Conservation (phyloP, 306 rosid species). For the Arachis stenosperma region DNA sequence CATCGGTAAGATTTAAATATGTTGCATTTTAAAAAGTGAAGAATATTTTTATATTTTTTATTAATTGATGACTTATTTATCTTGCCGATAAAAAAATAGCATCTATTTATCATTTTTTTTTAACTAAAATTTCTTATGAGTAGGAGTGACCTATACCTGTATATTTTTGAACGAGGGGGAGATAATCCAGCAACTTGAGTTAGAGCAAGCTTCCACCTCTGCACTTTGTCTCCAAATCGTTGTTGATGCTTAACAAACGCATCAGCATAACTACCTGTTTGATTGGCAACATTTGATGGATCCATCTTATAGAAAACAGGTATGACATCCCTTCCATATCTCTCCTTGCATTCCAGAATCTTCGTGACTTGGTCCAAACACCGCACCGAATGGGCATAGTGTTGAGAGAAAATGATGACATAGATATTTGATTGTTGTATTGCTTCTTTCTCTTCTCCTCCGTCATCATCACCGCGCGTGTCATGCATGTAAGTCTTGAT, state of each 20-base stretch:
- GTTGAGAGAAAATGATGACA: slow-evolving; percentile 15
- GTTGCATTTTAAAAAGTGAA: too few relatives aligned
- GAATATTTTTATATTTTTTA: too few relatives aligned
- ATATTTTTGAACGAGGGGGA: not conserved
- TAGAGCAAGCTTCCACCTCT: slow-evolving; percentile 13
- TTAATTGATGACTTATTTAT: too few relatives aligned
- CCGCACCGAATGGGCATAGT: slow-evolving; percentile 40
- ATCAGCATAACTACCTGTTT: slow-evolving; percentile 11
- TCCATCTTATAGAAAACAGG: slow-evolving; percentile 39
- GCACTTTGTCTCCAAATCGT: not conserved
- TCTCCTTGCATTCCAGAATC: slow-evolving; percentile 26
- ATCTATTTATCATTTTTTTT: too few relatives aligned
- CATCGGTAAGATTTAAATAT: too few relatives aligned
- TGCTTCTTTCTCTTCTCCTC: not conserved
- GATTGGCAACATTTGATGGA: slow-evolving; percentile 28
- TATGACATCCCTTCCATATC: slow-evolving; percentile 10
- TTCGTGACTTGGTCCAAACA: slow-evolving; percentile 34
- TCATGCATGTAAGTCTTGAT: slow-evolving; percentile 13
- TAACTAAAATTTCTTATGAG: too few relatives aligned
- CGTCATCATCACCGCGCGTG: slow-evolving; percentile 1
- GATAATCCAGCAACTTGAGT: not conserved
- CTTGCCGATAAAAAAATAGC: too few relatives aligned
- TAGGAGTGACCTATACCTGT: not conserved
- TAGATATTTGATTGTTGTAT: slow-evolving; percentile 23
- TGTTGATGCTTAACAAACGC: not conserved